Evolutionary conservation across 208 protist species (phyloP).

Genomic region (Trichomonas vaginalis): DNA sequence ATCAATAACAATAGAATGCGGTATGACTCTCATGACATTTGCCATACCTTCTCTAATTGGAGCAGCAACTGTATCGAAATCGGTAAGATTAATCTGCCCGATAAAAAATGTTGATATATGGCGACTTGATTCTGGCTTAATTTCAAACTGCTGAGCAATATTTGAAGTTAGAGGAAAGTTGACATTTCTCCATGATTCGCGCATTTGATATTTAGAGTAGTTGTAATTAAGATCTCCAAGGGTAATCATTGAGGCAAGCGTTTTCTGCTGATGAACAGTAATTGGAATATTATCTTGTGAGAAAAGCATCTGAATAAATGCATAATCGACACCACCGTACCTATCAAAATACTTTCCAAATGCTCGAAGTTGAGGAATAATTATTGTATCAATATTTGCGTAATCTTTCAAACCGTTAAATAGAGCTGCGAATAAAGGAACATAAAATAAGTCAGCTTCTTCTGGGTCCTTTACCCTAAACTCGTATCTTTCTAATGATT

Average conservation of each 20-base stretch:
- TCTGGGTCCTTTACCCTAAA: neutral
- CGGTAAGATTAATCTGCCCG: neutral
- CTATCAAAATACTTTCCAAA: neutral
- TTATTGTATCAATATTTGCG: neutral
- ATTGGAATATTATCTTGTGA: neutral
- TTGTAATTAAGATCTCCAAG: neutral
- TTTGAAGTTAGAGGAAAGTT: neutral
- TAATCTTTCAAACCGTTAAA: neutral
- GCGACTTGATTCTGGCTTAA: neutral
- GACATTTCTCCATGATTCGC: neutral
- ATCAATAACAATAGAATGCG: neutral
- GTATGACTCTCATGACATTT: neutral
- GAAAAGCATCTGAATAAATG: neutral
- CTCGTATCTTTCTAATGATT: neutral
- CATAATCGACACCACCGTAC: neutral
- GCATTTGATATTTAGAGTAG: neutral
- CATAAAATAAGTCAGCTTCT: neutral
- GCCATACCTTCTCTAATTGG: neutral
- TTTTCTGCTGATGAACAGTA: neutral
- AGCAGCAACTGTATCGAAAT: neutral
- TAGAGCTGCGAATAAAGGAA: neutral
- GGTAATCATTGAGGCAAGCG: neutral
- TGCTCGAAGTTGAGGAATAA: no score
- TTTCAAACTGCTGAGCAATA: neutral
- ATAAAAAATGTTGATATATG: neutral